Percentiles rank a stretch among this genome's conserved stretches.
These are phyloP conservation scores for Pichia phayaonensis DNA, from an alignment of 805 yeast species.

Conservation along the genomic window DNA sequence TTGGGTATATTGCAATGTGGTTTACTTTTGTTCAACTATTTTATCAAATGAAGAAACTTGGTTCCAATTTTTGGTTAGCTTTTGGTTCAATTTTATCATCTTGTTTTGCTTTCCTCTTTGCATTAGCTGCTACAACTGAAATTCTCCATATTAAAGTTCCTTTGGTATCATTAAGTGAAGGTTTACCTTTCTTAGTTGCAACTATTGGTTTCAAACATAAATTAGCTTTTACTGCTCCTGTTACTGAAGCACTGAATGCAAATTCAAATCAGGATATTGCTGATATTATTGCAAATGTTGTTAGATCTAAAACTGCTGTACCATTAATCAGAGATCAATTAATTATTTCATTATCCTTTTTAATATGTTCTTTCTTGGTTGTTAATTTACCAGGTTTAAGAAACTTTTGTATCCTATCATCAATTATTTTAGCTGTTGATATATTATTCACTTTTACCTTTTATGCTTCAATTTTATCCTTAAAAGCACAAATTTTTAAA, in stretches of 20 bases:
- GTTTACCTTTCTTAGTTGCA: slow-evolving; percentile 87
- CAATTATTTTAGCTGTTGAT: slow-evolving; percentile 65
- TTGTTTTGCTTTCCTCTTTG: slow-evolving; percentile 75
- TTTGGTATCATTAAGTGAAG: slow-evolving; percentile 73
- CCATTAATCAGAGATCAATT: slow-evolving; percentile 68
- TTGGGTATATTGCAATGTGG: slow-evolving; percentile 85
- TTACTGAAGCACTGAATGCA: slow-evolving; percentile 34
- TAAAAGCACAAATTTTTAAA: slow-evolving; percentile 81
- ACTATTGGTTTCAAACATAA: slow-evolving; percentile 89
- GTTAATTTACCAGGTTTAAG: slow-evolving; percentile 63
- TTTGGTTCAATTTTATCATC: slow-evolving; percentile 73
- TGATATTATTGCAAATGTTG: slow-evolving; percentile 26
- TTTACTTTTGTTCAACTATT: slow-evolving; percentile 72
- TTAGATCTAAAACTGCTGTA: slow-evolving; percentile 32
- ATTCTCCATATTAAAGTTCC: slow-evolving; percentile 56
- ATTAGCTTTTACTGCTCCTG: slow-evolving; percentile 58
- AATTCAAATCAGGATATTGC: slow-evolving; percentile 24
- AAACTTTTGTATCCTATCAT: slow-evolving; percentile 72
- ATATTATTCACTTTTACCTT: slow-evolving; percentile 69
- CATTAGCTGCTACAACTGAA: slow-evolving; percentile 55
- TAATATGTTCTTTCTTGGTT: slow-evolving; percentile 58
- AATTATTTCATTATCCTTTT: slow-evolving; percentile 62
- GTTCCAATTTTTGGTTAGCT: slow-evolving; percentile 84
- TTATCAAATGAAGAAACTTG: slow-evolving; percentile 63
- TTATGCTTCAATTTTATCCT: slow-evolving; percentile 72